Percentiles rank a stretch among this genome's conserved stretches.
Evolutionary conservation across 805 yeast genomes (phyloP).

Genomic region (Metschnikowia orientalis): DNA sequence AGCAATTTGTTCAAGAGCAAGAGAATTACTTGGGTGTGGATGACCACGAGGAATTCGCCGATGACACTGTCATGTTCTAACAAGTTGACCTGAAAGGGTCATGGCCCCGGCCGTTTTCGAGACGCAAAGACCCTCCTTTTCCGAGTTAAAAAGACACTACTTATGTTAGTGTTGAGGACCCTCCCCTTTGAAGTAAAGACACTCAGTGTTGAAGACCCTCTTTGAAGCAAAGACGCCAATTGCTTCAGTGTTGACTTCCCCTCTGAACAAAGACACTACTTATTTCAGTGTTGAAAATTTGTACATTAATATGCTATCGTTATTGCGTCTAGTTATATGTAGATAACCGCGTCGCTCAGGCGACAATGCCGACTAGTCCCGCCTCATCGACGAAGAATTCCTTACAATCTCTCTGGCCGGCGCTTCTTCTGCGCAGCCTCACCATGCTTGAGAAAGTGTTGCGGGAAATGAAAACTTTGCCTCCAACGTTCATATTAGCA

Average conservation of each 20-base stretch:
- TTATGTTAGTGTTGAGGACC: too few species aligned
- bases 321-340: neutral
- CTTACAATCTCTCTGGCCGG: constrained; percentile 6
- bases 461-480: constrained; percentile 13
- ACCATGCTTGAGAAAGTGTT: constrained; percentile 10
- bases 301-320: constrained; percentile 5
- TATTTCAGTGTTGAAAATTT: neutral
- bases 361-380: constrained; percentile 13
- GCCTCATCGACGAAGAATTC: constrained; percentile 15
- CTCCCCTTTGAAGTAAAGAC: too few species aligned
- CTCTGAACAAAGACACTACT: too few species aligned
- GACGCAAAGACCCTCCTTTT: too few species aligned
- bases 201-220: too few species aligned
- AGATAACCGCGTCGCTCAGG: neutral
- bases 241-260: too few species aligned
- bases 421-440: constrained; percentile 5
- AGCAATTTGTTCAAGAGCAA: constrained; percentile 28
- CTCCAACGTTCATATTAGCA: constrained; percentile 7
- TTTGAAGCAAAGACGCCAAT: too few species aligned
- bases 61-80: constrained; percentile 11
- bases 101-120: too few species aligned
- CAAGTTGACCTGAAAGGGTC: too few species aligned
- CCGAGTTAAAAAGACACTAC: too few species aligned
- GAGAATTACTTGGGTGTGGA: constrained; percentile 38
- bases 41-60: constrained; percentile 20